Percentiles rank a stretch among this genome's conserved stretches.
phyloP scores from a whole-genome alignment of 2,329 filamentous ascomycete species.

The Pseudogymnoascus sp. region DNA sequence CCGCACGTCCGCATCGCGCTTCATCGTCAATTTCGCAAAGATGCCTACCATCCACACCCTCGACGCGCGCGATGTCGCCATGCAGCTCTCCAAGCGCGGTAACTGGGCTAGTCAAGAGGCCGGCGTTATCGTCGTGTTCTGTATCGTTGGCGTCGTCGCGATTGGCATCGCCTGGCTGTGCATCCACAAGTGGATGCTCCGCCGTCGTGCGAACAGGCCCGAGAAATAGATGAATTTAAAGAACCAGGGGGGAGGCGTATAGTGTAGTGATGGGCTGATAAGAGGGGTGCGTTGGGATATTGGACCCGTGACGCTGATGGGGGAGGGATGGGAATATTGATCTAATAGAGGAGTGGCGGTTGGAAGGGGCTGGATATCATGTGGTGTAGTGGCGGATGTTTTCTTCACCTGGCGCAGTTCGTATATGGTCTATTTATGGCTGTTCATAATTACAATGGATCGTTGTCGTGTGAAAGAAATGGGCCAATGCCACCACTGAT shows the following conservation, averaged over 20 bases:
- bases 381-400: not conserved
- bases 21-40: conserved; percentile 5
- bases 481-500: not conserved
- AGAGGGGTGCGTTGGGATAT: not conserved
- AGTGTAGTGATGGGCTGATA: not conserved
- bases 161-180: conserved; percentile 44
- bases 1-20: not conserved
- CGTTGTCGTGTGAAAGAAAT: not conserved
- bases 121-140: conserved; percentile 57
- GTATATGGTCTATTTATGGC: not conserved
- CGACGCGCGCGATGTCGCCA: conserved; percentile 13
- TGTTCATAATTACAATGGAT: conserved; percentile 5
- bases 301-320: not conserved
- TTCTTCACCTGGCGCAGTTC: conserved; percentile 7
- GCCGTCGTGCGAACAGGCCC: conserved; percentile 16
- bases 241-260: not conserved
- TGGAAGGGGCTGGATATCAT: not conserved
- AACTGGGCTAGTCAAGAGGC: conserved; percentile 52
- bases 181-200: conserved; percentile 38
- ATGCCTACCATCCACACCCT: conserved; percentile 18
- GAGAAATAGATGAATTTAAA: not conserved
- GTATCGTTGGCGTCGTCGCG: conserved; percentile 50
- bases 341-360: not conserved
- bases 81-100: conserved; percentile 43
- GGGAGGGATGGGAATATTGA: not conserved